Conservation (phyloP, 192 early-diverging fungal genomes). For the Haplosporangium gracile region DNA sequence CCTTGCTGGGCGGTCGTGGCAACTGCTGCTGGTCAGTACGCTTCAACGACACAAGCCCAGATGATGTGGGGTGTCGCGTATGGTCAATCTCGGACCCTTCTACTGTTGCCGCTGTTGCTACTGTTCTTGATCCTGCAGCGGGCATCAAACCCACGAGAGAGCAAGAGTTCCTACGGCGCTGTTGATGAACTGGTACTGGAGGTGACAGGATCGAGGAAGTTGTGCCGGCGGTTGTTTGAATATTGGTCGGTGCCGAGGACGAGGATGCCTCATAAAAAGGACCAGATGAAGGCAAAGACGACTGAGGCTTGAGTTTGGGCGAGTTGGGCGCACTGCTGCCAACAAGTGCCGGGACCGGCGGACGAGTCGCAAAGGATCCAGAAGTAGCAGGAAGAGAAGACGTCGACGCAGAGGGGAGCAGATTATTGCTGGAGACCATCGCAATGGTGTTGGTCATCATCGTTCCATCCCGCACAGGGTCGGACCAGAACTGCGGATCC, state of each 20-base stretch:
- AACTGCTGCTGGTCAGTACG: not conserved
- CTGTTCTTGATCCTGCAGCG: not conserved
- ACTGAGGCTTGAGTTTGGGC: not conserved
- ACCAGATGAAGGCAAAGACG: not conserved
- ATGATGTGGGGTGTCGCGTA: not conserved
- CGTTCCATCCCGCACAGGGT: not conserved
- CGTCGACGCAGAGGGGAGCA: not conserved
- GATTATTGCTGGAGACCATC: too few relatives aligned
- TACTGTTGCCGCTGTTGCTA: too few relatives aligned
- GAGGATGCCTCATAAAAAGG: not conserved
- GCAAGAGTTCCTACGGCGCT: constrained; percentile 13
- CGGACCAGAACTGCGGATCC: constrained; percentile 47
- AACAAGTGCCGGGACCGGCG: not conserved
- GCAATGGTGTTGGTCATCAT: not conserved
- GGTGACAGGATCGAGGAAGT: not conserved
- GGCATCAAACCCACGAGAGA: not conserved
- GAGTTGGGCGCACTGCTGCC: not conserved
- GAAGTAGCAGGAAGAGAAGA: constrained; percentile 6
- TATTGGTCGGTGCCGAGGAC: not conserved
- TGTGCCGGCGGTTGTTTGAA: not conserved
- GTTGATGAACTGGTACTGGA: not conserved
- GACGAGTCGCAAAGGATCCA: not conserved
- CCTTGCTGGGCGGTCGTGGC: constrained; percentile 18
- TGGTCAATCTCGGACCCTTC: not conserved
- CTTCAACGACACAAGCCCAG: not conserved